phyloP scores from a whole-genome alignment of 106 monocot species.

The Gastrodia elata region DNA sequence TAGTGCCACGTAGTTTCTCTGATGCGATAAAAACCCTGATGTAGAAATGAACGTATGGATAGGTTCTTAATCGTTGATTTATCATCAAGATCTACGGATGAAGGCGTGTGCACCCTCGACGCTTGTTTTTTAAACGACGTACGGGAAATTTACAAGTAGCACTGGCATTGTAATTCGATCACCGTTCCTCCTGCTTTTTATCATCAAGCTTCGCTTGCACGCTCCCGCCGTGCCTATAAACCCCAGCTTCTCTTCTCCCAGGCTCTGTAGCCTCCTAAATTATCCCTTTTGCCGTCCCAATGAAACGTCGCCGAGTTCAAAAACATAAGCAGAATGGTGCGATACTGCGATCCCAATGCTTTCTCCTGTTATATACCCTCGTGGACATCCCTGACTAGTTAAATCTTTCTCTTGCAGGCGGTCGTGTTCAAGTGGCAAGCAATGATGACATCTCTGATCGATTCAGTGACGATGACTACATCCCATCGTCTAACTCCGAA shows the following conservation, averaged over 20 bases:
- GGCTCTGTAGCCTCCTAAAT: background rate
- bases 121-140: no score
- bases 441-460: background rate
- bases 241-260: background rate
- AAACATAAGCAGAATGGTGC: background rate
- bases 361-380: background rate
- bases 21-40: no score
- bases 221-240: constrained; percentile 15
- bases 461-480: background rate
- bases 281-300: background rate
- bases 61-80: no score
- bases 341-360: background rate
- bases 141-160: no score
- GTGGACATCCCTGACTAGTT: background rate
- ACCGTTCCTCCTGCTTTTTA: no score
- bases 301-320: constrained; percentile 1
- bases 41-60: no score
- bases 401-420: background rate
- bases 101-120: no score
- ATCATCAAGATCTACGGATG: no score
- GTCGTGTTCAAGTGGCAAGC: background rate
- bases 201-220: background rate
- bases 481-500: constrained; percentile 10
- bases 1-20: no score
- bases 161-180: no score